phyloP scores from a whole-genome alignment of 352 stramenopile species.

The Phytophthora nicotianae region DNA sequence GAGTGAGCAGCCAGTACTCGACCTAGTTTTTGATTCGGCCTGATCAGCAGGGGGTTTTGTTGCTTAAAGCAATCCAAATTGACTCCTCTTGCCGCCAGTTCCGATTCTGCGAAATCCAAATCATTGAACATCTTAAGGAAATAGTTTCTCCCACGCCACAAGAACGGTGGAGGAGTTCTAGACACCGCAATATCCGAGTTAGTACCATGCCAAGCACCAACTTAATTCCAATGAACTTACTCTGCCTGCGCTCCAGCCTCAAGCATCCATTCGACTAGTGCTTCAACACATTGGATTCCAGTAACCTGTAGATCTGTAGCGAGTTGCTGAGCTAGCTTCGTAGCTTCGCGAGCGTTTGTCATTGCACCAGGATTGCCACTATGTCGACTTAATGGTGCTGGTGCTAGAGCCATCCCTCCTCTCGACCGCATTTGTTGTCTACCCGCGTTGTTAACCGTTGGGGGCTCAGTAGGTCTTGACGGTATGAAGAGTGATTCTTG shows the following conservation, averaged over 20 bases:
- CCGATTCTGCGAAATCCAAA: constrained; percentile 68
- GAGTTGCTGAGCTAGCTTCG: constrained; percentile 69
- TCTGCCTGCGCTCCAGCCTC: constrained; percentile 68
- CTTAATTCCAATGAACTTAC: constrained; percentile 38
- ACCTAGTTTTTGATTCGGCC: constrained; percentile 68
- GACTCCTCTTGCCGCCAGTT: constrained; percentile 56
- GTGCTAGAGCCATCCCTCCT: constrained; percentile 44
- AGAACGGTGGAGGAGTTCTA: constrained; percentile 67
- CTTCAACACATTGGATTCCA: constrained; percentile 78
- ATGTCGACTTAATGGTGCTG: constrained; percentile 28
- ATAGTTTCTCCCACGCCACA: constrained; percentile 78
- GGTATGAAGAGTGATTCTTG: constrained; percentile 62
- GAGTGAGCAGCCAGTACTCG: constrained; percentile 73
- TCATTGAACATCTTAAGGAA: constrained; percentile 76
- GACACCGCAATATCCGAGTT: constrained; percentile 7
- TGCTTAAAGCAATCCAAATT: constrained; percentile 59
- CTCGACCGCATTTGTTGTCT: constrained; percentile 52
- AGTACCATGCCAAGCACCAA: constrained; percentile 2
- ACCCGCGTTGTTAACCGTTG: constrained; percentile 20
- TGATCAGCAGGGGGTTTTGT: constrained; percentile 71
- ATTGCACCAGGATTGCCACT: constrained; percentile 38
- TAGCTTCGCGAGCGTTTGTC: constrained; percentile 75
- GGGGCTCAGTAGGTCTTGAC: constrained; percentile 42
- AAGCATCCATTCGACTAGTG: constrained; percentile 84
- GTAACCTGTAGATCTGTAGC: constrained; percentile 63